Evolutionary conservation across 208 protist genomes (phyloP).

Genomic region (Tritrichomonas musculus): DNA sequence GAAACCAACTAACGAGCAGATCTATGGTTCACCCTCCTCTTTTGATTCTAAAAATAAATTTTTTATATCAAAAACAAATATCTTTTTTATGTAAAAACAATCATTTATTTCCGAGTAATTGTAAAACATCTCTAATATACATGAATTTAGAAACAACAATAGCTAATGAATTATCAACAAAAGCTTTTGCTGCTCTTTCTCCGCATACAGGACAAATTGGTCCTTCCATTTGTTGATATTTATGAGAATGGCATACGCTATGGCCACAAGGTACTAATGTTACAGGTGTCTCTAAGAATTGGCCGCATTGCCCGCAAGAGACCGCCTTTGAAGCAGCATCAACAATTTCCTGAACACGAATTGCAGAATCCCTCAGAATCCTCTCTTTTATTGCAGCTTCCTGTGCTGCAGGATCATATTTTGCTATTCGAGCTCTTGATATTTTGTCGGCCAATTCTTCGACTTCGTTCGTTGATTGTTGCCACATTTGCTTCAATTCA

Average conservation of each 20-base stretch:
- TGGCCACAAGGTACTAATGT: constrained; percentile 26
- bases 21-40: too few species aligned
- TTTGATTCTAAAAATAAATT: too few species aligned
- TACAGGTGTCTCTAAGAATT: background rate
- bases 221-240: background rate
- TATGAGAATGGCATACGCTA: background rate
- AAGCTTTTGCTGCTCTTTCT: background rate
- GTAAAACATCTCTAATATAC: background rate
- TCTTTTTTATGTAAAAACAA: too few species aligned
- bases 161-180: constrained; percentile 9
- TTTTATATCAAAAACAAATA: too few species aligned
- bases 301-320: background rate
- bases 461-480: background rate
- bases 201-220: background rate
- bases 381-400: background rate
- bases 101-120: background rate
- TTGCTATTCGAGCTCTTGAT: background rate
- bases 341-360: constrained; percentile 21
- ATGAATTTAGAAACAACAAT: background rate
- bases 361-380: constrained; percentile 4
- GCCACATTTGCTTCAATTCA: background rate
- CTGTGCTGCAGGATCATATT: constrained; percentile 17
- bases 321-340: background rate
- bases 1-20: too few species aligned
- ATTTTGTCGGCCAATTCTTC: constrained; percentile 2